These are phyloP conservation scores for Aspergillus hancockii DNA, from an alignment of 495 filamentous ascomycete species.

Conservation along the genomic window DNA sequence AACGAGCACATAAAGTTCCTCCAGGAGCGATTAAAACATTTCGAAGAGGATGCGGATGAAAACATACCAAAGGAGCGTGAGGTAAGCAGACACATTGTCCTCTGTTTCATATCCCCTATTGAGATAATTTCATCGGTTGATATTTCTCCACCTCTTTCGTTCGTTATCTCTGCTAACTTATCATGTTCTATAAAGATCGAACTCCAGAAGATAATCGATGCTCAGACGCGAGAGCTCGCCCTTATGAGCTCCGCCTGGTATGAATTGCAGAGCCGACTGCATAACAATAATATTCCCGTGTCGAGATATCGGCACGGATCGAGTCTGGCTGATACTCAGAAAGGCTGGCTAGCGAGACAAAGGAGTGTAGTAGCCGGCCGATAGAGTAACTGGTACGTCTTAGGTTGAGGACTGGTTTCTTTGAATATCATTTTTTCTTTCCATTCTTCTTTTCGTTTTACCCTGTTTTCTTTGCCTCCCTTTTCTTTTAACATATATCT, in stretches of 20 bases:
- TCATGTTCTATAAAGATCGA: constrained; percentile 44
- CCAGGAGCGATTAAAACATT: constrained; percentile 54
- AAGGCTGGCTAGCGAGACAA: constrained; percentile 91
- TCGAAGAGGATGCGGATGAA: constrained; percentile 46
- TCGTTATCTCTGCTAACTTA: constrained; percentile 21
- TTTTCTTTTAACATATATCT: background rate
- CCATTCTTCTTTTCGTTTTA: background rate
- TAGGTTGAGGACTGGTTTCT: background rate
- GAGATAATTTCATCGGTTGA: background rate
- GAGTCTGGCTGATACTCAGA: constrained; percentile 73
- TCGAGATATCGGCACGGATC: constrained; percentile 49
- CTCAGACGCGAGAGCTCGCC: constrained; percentile 73
- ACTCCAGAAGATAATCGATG: constrained; percentile 65
- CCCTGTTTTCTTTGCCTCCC: constrained; percentile 5
- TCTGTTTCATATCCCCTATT: background rate
- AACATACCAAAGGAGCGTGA: constrained; percentile 52
- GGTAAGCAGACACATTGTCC: constrained; percentile 29
- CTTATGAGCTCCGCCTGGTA: constrained; percentile 93
- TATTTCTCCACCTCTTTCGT: constrained; percentile 1
- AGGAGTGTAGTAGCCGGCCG: constrained; percentile 64
- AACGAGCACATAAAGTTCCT: constrained; percentile 60
- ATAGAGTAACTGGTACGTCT: constrained; percentile 15
- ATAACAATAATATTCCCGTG: constrained; percentile 80
- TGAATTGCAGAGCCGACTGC: constrained; percentile 77
- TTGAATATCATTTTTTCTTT: constrained; percentile 11